Percentiles rank a stretch among this genome's conserved stretches.
phyloP scores from a whole-genome alignment of 2,329 filamentous ascomycete genomes.

The Talaromyces sp. region DNA sequence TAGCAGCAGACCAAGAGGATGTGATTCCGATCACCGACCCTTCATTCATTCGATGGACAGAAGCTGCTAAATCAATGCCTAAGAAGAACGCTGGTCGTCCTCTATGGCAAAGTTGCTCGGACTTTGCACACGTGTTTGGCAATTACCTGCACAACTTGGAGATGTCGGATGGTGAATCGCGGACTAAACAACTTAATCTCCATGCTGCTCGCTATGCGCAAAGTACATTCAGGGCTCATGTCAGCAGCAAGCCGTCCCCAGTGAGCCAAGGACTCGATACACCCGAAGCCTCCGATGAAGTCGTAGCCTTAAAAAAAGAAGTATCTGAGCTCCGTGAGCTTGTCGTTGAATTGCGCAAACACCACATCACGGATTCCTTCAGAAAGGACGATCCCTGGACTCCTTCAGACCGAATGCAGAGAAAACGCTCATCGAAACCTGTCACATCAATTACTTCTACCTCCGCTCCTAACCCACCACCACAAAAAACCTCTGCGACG shows the following conservation, averaged over 20 bases:
- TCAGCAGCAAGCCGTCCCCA: constrained; percentile 17
- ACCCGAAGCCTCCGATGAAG: constrained; percentile 19
- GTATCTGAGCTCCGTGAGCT: constrained; percentile 34
- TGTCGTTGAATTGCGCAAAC: constrained; percentile 30
- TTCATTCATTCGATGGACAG: constrained; percentile 32
- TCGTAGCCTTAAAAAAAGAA: constrained; percentile 32
- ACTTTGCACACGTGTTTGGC: constrained; percentile 35
- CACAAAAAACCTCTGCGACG: neutral
- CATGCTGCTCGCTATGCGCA: constrained; percentile 29
- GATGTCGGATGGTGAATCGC: constrained; percentile 14
- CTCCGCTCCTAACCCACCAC: neutral
- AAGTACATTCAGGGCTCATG: constrained; percentile 25
- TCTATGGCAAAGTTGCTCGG: constrained; percentile 36
- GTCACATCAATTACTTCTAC: neutral
- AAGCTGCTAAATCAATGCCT: constrained; percentile 25
- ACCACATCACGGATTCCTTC: constrained; percentile 16
- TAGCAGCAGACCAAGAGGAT: constrained; percentile 32
- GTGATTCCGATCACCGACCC: constrained; percentile 26
- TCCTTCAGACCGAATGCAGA: neutral
- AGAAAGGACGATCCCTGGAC: neutral
- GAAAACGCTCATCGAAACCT: neutral
- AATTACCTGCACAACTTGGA: constrained; percentile 29
- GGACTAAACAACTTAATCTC: constrained; percentile 20
- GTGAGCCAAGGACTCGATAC: no score
- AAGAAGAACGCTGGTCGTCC: constrained; percentile 21